Evolutionary conservation across 305 asterid species (phyloP).

Genomic region (Stenogyne calaminthoides): DNA sequence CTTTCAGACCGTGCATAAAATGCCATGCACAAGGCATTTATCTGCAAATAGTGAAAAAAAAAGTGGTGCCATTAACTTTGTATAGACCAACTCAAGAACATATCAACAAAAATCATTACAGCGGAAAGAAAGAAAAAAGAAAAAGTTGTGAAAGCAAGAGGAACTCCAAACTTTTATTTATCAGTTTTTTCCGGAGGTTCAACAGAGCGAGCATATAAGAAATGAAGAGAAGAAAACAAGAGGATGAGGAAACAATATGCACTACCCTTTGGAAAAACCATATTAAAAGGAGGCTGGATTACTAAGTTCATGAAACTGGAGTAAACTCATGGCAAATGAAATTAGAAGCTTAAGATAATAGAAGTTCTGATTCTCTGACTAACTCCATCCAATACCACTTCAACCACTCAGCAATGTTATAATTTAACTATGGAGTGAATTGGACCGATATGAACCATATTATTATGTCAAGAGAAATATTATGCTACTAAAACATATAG

Average conservation of each 20-base stretch:
- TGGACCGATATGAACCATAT: neutral
- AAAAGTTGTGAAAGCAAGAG: neutral
- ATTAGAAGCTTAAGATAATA: neutral
- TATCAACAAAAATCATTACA: constrained; percentile 3
- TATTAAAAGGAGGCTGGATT: neutral
- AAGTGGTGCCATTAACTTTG: constrained; percentile 1
- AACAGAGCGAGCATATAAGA: neutral
- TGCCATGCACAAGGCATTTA: constrained; percentile 97
- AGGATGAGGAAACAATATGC: neutral
- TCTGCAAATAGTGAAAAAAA: constrained; percentile 51
- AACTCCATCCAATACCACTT: neutral
- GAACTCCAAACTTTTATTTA: neutral
- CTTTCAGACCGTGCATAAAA: constrained; percentile 97
- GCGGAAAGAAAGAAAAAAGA: neutral
- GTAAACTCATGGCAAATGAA: neutral
- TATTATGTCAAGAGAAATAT: neutral
- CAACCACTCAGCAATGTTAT: constrained; percentile 6
- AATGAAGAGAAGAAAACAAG: constrained; percentile 9
- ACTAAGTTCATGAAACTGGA: constrained; percentile 22
- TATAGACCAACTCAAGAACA: constrained; percentile 21
- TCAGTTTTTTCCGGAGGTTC: neutral
- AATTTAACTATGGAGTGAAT: constrained; percentile 7
- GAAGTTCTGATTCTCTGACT: neutral
- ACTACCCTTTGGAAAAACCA: constrained; percentile 12
- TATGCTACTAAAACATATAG: neutral